phyloP scores from a whole-genome alignment of 139 green algal species.

The Picochlorum sp. region DNA sequence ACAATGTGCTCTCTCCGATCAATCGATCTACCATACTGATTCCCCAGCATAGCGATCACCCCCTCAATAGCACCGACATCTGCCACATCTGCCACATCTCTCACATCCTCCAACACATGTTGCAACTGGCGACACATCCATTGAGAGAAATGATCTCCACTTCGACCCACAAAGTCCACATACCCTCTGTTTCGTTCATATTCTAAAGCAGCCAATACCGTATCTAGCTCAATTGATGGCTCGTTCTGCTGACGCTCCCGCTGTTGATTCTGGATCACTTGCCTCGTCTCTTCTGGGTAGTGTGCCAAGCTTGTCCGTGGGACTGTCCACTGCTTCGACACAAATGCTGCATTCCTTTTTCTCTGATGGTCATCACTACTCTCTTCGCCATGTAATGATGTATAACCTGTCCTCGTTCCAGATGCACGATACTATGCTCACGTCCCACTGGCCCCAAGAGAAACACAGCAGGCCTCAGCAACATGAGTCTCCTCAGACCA shows the following conservation, averaged over 20 bases:
- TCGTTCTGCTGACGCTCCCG: neutral
- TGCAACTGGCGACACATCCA: slow-evolving; percentile 2
- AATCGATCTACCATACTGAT: no score
- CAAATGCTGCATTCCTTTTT: neutral
- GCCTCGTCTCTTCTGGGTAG: neutral
- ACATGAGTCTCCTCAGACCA: no score
- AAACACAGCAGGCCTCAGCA: no score
- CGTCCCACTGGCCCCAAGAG: no score
- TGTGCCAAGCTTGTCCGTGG: neutral
- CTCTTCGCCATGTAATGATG: no score
- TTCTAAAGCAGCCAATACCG: slow-evolving; percentile 1
- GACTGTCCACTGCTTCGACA: neutral
- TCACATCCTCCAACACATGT: neutral
- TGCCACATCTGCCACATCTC: neutral
- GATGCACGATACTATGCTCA: no score
- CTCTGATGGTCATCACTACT: neutral
- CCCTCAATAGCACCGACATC: neutral
- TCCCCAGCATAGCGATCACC: neutral
- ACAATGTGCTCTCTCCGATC: no score
- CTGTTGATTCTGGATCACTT: neutral
- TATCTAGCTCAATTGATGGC: neutral
- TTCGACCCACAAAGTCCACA: neutral
- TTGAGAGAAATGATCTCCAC: slow-evolving; percentile 4
- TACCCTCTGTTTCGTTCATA: neutral
- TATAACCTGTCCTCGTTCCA: no score